Conservation (phyloP, 768 basidiomycete species). For the Phylloporus arenicola region DNA sequence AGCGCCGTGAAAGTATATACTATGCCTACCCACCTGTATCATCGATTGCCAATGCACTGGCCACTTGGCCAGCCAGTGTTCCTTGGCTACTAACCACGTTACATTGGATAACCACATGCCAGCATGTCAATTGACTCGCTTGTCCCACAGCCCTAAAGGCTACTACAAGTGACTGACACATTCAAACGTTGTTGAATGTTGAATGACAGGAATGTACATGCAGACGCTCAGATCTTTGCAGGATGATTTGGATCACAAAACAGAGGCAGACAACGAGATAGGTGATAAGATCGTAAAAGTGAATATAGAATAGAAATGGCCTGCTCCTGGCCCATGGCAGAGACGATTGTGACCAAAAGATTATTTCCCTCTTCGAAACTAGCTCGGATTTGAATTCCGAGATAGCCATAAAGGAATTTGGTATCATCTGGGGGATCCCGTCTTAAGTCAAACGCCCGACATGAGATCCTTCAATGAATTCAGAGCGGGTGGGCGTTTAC, state of each 20-base stretch:
- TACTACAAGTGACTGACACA: constrained; percentile 20
- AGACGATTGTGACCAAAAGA: too few species aligned
- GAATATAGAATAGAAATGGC: constrained; percentile 40
- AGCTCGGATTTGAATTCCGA: constrained; percentile 43
- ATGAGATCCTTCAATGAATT: constrained; percentile 2
- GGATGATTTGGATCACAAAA: constrained; percentile 15
- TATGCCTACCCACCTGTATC: not conserved
- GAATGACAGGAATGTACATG: constrained; percentile 24
- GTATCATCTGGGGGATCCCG: constrained; percentile 88
- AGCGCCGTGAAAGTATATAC: not conserved
- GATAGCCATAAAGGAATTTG: constrained; percentile 77
- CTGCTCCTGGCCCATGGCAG: constrained; percentile 3
- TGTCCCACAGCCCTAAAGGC: constrained; percentile 9
- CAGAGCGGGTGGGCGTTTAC: not conserved
- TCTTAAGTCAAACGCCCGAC: constrained; percentile 80
- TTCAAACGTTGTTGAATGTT: constrained; percentile 21
- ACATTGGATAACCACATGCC: too few species aligned
- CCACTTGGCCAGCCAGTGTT: constrained; percentile 5
- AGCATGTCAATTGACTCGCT: not conserved
- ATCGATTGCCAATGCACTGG: constrained; percentile 4
- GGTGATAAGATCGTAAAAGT: constrained; percentile 1
- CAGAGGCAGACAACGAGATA: constrained; percentile 5
- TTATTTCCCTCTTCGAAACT: too few species aligned
- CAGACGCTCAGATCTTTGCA: constrained; percentile 18
- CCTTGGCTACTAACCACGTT: too few species aligned